Base-by-base conservation (phyloP, 1,284 basidiomycete species). In the Moesziomyces sp. region DNA sequence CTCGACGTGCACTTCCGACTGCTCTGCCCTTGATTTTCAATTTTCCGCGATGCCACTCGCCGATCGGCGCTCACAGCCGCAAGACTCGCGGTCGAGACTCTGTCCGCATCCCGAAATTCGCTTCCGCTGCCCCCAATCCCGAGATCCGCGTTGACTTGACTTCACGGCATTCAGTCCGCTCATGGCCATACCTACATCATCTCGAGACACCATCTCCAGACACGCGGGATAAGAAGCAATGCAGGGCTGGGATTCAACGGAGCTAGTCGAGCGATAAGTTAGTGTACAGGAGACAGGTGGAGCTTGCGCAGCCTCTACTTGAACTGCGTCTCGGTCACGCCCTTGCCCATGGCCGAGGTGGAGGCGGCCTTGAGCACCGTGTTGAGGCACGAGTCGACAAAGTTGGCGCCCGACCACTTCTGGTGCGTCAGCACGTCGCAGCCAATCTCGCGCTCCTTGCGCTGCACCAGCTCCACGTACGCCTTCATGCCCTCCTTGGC, bases 291-390 rank as follows among this genome's bases (percentile, higher is more conserved):
- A 18, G 16, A 38, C 14, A 11, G 33, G 9, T 2, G 21, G 13
- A 14, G 35, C n/a, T 14, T 10, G 33, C 9, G 30, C 9, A 11
- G 38, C 19, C 57, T 48, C 24, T 65, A 77, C 68, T 81, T 74
- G 86, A 97, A 97, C 86, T 97, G 94, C 35, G 90, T 86, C 86
- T 97, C 95, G 0, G 94, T 97, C 18, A 95, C 93, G 64, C 93
- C 94, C 82, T 90, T 90, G 63, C 94, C 94, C 94, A 97, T 97
- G 19, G 95, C 94, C 11, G 94, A 90, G 14, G 94, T 97, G n/a
- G 93, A 94, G 65, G 97, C 89, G 67, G 95, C 94, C 46, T 94
- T 94, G 43, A 94, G 96, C 48, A 96, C 92, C 8, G 94, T 94
- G 89, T 94, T 95, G 86, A 97, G 89, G 72, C 96, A 86, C 74